Percentiles rank a stretch among this genome's conserved stretches.
Evolutionary conservation across 495 filamentous ascomycete genomes (phyloP).

Genomic region (Sphaerosporella brunnea): DNA sequence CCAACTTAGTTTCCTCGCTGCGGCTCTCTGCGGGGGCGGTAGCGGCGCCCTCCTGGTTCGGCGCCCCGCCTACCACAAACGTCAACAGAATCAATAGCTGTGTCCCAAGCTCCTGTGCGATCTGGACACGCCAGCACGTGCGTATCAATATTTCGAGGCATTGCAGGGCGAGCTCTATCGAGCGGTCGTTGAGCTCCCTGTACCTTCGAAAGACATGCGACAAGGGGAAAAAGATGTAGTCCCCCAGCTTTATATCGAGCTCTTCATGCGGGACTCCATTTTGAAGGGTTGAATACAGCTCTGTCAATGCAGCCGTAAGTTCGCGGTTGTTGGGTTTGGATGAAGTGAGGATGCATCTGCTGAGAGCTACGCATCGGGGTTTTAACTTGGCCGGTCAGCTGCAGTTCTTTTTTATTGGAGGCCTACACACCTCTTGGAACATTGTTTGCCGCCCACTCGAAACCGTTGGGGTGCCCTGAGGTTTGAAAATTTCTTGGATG

Average conservation of each 20-base stretch:
- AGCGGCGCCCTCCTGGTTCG: conserved; percentile 20
- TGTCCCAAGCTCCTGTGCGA: conserved; percentile 52
- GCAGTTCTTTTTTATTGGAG: not conserved
- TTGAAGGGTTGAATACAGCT: not conserved
- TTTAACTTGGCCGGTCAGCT: conserved; percentile 3
- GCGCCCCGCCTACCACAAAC: conserved; percentile 54
- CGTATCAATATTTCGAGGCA: conserved; percentile 54
- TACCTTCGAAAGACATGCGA: conserved; percentile 68
- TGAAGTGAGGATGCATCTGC: not conserved
- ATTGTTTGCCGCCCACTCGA: not conserved
- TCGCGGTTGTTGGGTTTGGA: conserved; percentile 4
- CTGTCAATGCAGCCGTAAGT: conserved; percentile 4
- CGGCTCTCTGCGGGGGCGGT: conserved; percentile 10
- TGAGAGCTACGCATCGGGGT: conserved; percentile 6
- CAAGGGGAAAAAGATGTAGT: conserved; percentile 88
- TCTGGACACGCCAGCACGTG: conserved; percentile 54
- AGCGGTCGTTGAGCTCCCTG: conserved; percentile 49
- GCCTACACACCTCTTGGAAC: not conserved
- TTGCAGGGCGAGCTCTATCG: conserved; percentile 55
- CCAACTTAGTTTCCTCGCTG: conserved; percentile 52
- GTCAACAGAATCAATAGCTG: conserved; percentile 76
- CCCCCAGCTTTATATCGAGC: conserved; percentile 37
- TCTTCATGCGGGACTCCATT: not conserved
- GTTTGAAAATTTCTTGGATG: not conserved
- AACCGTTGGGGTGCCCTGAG: not conserved